Evolutionary conservation across 306 rosid genomes (phyloP), one percentile per base, ranked within the genome.

Genomic region (Cucurbita argyrosperma): DNA sequence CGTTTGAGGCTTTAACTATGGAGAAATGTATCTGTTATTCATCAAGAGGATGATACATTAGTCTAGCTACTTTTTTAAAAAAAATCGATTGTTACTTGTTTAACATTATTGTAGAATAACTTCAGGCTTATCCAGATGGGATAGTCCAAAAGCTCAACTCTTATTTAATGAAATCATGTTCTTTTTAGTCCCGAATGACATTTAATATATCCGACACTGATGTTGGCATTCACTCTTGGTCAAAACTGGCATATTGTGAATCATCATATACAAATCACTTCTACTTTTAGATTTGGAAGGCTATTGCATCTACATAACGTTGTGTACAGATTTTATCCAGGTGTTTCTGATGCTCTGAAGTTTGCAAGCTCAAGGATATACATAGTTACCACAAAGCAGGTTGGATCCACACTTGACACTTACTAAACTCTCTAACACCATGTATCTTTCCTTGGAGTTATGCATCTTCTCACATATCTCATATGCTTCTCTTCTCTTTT

Each of bases 351-450:
- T 80, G 97, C 96, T 19, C 64, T 92, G 39, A 87, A 80, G 77
- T 90, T 90, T 78, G 81, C 96, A 59, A 90, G 89, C 88, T 92
- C 96, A 76, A 90, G 79, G 30, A 78, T 92, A 58, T 90, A 84
- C 78, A 82, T 90, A 71, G 97, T 88, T 74, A 92, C 95, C 80
- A 90, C 95, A 51, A 92, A 92, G 82, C 96, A 87, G 92, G 96
- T 90, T 64, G 49, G 72, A 42, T 50, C n/a, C 72, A 11, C 43
- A 61, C 50, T 79, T 62, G 4, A 61, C 35, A 30, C 35, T 30
- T 30, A 0, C 30, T 26, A 26, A 26, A 30, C 35, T 30, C 35
- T 30, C 4, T 30, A 30, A 30, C 35, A 30, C 50, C 43, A 1
- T 30, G 3, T 63, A 63, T 63, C 70, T 40, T 63, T 39, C 16